Conservation (phyloP, 305 asterid genomes). For the Ruellia speciosa region DNA sequence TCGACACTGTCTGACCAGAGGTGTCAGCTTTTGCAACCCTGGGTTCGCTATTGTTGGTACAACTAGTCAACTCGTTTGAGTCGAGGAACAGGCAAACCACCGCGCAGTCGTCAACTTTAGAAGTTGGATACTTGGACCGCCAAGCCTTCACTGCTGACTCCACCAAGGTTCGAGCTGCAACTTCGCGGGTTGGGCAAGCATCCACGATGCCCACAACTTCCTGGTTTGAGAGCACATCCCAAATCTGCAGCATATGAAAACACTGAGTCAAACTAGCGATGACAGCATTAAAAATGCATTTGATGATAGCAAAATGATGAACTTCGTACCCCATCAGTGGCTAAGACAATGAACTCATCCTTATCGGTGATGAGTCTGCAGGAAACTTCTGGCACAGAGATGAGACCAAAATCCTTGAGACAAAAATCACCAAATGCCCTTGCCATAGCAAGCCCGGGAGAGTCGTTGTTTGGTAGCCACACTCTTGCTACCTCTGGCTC, state of each 20-base stretch:
- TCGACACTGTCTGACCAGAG: slow-evolving; percentile 20
- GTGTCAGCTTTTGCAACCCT: not conserved
- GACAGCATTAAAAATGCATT: not conserved
- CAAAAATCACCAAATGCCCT: slow-evolving; percentile 90
- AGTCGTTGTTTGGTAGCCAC: slow-evolving; percentile 69
- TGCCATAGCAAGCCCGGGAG: slow-evolving; percentile 93
- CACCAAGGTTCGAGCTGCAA: slow-evolving; percentile 54
- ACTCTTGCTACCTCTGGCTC: slow-evolving; percentile 83
- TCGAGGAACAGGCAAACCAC: slow-evolving; percentile 80
- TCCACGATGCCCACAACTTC: slow-evolving; percentile 62
- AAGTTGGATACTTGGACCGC: slow-evolving; percentile 64
- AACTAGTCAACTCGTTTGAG: slow-evolving; percentile 26
- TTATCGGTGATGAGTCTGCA: slow-evolving; percentile 50
- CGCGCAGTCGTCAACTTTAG: slow-evolving; percentile 79
- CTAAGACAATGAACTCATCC: slow-evolving; percentile 70
- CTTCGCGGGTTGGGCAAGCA: slow-evolving; percentile 41
- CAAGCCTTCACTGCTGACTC: slow-evolving; percentile 65
- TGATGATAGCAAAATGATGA: not conserved
- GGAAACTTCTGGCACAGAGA: slow-evolving; percentile 73
- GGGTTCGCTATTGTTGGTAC: slow-evolving; percentile 18
- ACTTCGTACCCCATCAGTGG: slow-evolving; percentile 76
- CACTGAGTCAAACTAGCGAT: slow-evolving; percentile 1
- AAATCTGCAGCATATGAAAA: slow-evolving; percentile 34
- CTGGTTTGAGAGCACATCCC: slow-evolving; percentile 82
- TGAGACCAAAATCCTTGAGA: slow-evolving; percentile 75